Evolutionary conservation across 371 early-diverging fungal genomes (phyloP).

Genomic region (Mortierella sp.): DNA sequence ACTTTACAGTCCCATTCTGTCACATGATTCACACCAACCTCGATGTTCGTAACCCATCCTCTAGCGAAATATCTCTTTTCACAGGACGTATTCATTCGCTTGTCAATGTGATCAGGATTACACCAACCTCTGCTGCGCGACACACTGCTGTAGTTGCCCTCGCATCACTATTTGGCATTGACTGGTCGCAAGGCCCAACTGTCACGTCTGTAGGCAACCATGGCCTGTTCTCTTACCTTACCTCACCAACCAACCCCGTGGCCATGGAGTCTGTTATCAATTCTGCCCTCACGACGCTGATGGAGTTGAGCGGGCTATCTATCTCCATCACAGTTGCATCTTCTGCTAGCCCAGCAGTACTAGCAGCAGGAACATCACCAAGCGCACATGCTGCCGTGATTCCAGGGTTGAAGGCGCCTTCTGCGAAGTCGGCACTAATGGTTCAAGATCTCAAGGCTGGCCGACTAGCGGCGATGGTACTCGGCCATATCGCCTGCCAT

Average conservation of each 20-base stretch:
- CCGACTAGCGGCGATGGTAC: conserved; percentile 38
- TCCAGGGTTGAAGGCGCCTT: conserved; percentile 30
- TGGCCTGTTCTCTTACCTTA: conserved; percentile 57
- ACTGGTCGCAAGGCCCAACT: conserved; percentile 45
- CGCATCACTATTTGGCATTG: conserved; percentile 43
- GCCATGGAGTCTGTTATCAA: conserved; percentile 46
- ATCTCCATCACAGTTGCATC: conserved; percentile 27
- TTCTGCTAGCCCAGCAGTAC: neutral
- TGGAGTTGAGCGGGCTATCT: conserved; percentile 42
- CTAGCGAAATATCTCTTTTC: conserved; percentile 45
- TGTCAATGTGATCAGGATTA: conserved; percentile 54
- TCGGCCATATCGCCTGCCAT: conserved; percentile 43
- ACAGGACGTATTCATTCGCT: conserved; percentile 51
- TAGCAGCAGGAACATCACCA: conserved; percentile 12
- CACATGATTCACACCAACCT: conserved; percentile 54
- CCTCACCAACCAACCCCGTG: conserved; percentile 40
- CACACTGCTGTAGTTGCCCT: conserved; percentile 52
- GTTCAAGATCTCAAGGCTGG: conserved; percentile 51
- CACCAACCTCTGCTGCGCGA: conserved; percentile 51
- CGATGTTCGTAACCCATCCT: conserved; percentile 44
- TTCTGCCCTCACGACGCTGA: conserved; percentile 38
- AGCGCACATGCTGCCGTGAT: conserved; percentile 30
- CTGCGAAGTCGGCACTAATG: conserved; percentile 46
- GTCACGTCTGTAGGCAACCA: conserved; percentile 34
- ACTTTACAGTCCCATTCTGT: conserved; percentile 53